phyloP scores from a whole-genome alignment of 306 rosid genomes.

The Fragaria ananassa region DNA sequence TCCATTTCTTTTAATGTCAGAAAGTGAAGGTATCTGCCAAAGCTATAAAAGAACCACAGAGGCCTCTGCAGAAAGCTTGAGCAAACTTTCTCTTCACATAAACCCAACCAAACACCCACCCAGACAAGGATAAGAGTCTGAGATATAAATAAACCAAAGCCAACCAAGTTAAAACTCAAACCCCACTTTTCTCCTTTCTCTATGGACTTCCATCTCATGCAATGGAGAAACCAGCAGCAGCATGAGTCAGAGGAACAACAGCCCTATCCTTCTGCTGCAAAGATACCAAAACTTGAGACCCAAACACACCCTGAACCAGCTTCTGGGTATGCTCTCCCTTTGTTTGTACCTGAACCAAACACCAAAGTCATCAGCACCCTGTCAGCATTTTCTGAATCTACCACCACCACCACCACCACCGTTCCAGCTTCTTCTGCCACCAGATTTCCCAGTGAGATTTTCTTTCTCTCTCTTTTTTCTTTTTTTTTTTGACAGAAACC shows the following conservation, averaged over 20 bases:
- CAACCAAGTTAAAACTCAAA: constrained; percentile 3
- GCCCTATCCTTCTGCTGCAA: constrained; percentile 46
- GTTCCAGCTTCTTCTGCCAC: constrained; percentile 19
- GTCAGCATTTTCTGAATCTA: constrained; percentile 60
- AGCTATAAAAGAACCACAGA: constrained; percentile 44
- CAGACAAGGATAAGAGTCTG: not conserved
- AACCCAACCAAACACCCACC: constrained; percentile 28
- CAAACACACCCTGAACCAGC: constrained; percentile 44
- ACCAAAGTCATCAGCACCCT: constrained; percentile 44
- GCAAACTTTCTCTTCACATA: constrained; percentile 43
- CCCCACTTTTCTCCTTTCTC: constrained; percentile 32
- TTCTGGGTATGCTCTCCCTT: constrained; percentile 52
- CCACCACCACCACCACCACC: not conserved
- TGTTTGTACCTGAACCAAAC: constrained; percentile 63
- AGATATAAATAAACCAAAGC: constrained; percentile 7
- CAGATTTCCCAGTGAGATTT: constrained; percentile 61
- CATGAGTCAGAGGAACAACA: constrained; percentile 77
- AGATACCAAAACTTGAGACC: constrained; percentile 71
- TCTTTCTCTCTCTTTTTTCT: not conserved
- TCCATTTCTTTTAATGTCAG: constrained; percentile 46
- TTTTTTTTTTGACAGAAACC: not conserved
- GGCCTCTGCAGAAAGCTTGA: constrained; percentile 32
- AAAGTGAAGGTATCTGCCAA: constrained; percentile 43
- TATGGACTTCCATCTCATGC: constrained; percentile 85
- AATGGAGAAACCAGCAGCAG: constrained; percentile 83